Evolutionary conservation across 306 rosid species (phyloP), one percentile per base, ranked within the genome.

Genomic region (Betula pendula): DNA sequence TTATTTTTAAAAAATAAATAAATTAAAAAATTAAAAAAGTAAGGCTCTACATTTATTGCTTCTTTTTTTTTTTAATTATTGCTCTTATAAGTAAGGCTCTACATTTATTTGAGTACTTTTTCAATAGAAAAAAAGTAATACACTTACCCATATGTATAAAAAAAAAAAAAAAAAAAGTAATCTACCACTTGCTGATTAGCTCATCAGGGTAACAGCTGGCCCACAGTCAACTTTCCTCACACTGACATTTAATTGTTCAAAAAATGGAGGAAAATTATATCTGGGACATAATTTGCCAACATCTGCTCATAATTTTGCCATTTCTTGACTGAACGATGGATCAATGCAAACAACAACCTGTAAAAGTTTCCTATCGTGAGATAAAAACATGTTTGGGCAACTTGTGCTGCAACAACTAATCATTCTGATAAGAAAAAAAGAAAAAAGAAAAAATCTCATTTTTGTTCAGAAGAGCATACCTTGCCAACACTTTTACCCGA

Each of bases 401-500:
- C 15, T 5, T 31, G 22, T 15, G 6, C 47, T 0, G 55, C 6
- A 35, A 58, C 8, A 20, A 29, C 12, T 12, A 51, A 25, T 9
- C 58, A 56, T 15, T 49, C 8, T 56, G 48, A 47, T 22, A 40
- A 49, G 31, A 75, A 43, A 35, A 9, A 12, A 4, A 52, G 4
- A 16, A 45, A 43, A 68, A 59, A 50, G 76, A 24, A 77, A 76
- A 59, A 10, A 35, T 22, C 42, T 72, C 4, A 24, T 4, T 35
- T 15, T 38, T 58, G n/a, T 62, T 50, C 48, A 74, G 20, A 72
- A 62, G 44, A 55, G 77, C 65, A 56, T 92, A 95, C 98, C 98
- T 95, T 95, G 63, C 98, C 98, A 29, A 92, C 91, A 75, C 98
- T 95, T 83, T 88, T 88, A 9, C 98, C 98, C 25, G 98, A 95